Conservation (phyloP, 1,284 basidiomycete genomes). For the Heterobasidion occidentale region DNA sequence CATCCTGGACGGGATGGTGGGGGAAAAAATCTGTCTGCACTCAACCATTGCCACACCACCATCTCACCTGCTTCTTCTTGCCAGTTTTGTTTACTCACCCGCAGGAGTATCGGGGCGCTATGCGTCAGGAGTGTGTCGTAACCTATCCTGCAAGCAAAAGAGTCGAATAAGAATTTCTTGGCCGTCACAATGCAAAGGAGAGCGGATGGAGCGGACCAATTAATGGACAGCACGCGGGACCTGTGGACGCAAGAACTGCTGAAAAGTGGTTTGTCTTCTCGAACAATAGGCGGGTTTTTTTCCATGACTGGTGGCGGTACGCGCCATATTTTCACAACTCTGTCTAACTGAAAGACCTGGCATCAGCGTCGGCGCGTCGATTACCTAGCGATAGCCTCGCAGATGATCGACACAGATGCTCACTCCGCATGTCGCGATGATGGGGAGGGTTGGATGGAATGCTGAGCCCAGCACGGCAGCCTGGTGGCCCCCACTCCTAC, state of each 20-base stretch:
- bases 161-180: neutral
- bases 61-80: conserved; percentile 36
- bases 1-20: conserved; percentile 28
- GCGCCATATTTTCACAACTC: conserved; percentile 66
- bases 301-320: conserved; percentile 22
- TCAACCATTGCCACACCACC: conserved; percentile 60
- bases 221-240: conserved; percentile 53
- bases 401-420: conserved; percentile 12
- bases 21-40: conserved; percentile 58
- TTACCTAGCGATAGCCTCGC: neutral
- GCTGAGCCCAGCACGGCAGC: conserved; percentile 61
- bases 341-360: conserved; percentile 45
- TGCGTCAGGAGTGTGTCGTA: conserved; percentile 54
- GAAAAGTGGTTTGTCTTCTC: conserved; percentile 71
- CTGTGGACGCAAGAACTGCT: conserved; percentile 57
- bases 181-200: too few relatives aligned
- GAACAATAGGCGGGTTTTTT: conserved; percentile 27
- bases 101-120: conserved; percentile 50
- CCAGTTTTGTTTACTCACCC: conserved; percentile 10
- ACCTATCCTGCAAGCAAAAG: conserved; percentile 37
- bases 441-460: conserved; percentile 52
- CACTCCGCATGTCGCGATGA: conserved; percentile 72
- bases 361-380: conserved; percentile 6
- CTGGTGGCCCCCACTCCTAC: conserved; percentile 61
- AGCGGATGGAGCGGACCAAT: conserved; percentile 37